Conservation (phyloP, 768 basidiomycete genomes). For the Leccinum truebloodii region DNA sequence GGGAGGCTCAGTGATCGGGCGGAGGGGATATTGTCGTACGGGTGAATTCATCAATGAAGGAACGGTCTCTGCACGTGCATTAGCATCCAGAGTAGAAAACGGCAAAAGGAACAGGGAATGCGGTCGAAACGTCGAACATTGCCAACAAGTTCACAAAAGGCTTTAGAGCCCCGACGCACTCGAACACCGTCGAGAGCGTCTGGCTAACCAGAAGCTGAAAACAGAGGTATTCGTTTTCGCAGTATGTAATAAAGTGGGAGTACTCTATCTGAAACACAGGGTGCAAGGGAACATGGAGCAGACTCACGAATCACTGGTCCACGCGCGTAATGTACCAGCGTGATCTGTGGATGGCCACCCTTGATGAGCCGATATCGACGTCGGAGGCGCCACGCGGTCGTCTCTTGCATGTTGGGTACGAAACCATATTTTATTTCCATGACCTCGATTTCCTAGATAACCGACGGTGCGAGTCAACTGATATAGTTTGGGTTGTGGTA, state of each 20-base stretch:
- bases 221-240: not conserved
- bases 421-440: slow-evolving; percentile 75
- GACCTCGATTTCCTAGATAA: slow-evolving; percentile 71
- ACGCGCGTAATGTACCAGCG: slow-evolving; percentile 75
- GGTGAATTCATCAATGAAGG: slow-evolving; percentile 61
- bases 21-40: slow-evolving; percentile 70
- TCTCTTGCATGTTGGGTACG: slow-evolving; percentile 63
- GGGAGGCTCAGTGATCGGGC: slow-evolving; percentile 61
- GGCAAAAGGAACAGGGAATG: not conserved
- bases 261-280: slow-evolving; percentile 23
- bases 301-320: slow-evolving; percentile 63
- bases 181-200: not conserved
- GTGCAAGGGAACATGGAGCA: not conserved
- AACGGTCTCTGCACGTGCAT: slow-evolving; percentile 50
- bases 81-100: slow-evolving; percentile 14
- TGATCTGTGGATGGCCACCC: slow-evolving; percentile 72
- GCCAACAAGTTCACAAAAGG: not conserved
- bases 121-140: not conserved
- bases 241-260: slow-evolving; percentile 10
- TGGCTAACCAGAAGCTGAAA: not conserved
- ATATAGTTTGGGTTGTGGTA: not conserved
- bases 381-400: slow-evolving; percentile 64
- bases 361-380: slow-evolving; percentile 71
- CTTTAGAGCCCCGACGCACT: not conserved
- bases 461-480: not conserved